These are phyloP conservation scores for Miamiensis avidus DNA, from an alignment of 169 alveolate species.

Conservation along the genomic window DNA sequence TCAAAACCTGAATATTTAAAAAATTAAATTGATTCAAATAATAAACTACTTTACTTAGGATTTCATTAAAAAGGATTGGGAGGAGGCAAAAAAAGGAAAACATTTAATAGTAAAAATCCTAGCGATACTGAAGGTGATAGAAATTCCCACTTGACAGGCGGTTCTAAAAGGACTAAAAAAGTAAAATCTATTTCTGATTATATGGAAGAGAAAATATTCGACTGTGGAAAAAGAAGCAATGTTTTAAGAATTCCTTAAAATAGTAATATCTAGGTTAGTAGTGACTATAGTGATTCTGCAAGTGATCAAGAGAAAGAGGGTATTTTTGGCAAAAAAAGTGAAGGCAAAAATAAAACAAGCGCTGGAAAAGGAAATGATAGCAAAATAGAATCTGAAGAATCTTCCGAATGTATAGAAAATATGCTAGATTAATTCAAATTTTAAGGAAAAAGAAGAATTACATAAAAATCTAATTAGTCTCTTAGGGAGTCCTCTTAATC, in stretches of 20 bases:
- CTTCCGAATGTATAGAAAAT: background rate
- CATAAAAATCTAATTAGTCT: background rate
- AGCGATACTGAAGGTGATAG: background rate
- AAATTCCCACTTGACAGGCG: too few relatives aligned
- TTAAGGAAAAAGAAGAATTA: background rate
- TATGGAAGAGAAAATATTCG: too few relatives aligned
- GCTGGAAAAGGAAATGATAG: background rate
- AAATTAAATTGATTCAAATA: too few relatives aligned
- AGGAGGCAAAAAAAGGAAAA: background rate
- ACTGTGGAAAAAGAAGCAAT: too few relatives aligned
- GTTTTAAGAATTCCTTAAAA: too few relatives aligned
- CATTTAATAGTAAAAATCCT: background rate
- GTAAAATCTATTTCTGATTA: too few relatives aligned
- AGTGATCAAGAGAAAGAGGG: background rate
- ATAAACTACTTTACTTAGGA: background rate
- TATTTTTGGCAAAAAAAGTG: background rate
- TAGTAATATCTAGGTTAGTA: background rate
- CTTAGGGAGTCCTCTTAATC: background rate
- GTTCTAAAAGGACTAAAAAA: too few relatives aligned
- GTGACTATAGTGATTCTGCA: background rate
- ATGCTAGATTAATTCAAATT: background rate
- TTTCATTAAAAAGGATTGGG: background rate
- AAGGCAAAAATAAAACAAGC: too few relatives aligned
- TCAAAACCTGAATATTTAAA: background rate
- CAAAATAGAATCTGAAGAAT: background rate